Conservation (phyloP, 2,329 filamentous ascomycete species). For the Corinectria fuckeliana region DNA sequence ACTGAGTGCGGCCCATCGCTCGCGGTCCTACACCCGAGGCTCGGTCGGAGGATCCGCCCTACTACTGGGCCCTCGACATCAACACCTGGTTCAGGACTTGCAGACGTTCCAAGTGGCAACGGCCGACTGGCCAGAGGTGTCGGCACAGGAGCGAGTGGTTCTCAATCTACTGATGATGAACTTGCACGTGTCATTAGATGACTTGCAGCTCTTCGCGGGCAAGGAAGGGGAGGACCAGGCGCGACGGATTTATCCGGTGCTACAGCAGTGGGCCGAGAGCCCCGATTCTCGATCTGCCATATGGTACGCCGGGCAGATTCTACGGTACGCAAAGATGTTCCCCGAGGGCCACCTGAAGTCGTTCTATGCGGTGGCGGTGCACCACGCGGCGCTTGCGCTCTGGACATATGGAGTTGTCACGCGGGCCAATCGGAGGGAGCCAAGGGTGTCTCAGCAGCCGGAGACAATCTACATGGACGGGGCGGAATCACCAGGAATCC, state of each 20-base stretch:
- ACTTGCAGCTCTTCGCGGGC: slow-evolving; percentile 71
- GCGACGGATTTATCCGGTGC: slow-evolving; percentile 60
- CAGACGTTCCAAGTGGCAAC: slow-evolving; percentile 54
- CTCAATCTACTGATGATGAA: slow-evolving; percentile 66
- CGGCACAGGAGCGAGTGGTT: slow-evolving; percentile 55
- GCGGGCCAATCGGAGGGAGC: slow-evolving; percentile 46
- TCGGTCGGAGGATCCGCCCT: slow-evolving; percentile 49
- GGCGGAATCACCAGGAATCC: slow-evolving; percentile 57
- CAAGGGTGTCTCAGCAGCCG: slow-evolving; percentile 42
- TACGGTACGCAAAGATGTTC: slow-evolving; percentile 64
- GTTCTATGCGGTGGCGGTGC: slow-evolving; percentile 72
- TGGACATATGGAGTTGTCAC: slow-evolving; percentile 73
- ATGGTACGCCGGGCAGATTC: slow-evolving; percentile 72
- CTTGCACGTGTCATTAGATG: slow-evolving; percentile 68
- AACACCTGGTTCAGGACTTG: slow-evolving; percentile 67
- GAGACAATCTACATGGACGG: slow-evolving; percentile 62
- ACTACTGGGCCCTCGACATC: slow-evolving; percentile 61
- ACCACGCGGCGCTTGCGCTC: slow-evolving; percentile 70
- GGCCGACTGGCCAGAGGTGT: slow-evolving; percentile 51
- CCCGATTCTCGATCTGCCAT: slow-evolving; percentile 64
- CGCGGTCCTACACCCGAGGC: slow-evolving; percentile 54
- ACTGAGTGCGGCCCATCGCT: slow-evolving; percentile 56
- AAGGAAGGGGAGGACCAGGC: slow-evolving; percentile 72
- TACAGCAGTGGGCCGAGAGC: slow-evolving; percentile 65
- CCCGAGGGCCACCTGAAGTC: slow-evolving; percentile 63